Conservation (phyloP, 306 rosid genomes). For the Vachellia collinsii region DNA sequence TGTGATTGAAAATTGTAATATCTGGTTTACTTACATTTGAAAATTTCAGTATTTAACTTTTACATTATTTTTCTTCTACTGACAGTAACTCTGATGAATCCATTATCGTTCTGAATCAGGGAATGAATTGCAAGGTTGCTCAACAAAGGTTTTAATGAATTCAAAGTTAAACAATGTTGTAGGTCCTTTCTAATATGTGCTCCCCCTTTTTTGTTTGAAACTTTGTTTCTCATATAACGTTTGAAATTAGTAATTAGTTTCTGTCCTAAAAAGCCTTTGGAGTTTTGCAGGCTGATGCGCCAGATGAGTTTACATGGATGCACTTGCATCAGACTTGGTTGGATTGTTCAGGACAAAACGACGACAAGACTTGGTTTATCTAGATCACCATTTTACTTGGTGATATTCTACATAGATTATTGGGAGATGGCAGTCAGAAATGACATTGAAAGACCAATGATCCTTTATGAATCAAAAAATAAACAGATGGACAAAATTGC, state of each 20-base stretch:
- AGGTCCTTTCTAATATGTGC: constrained; percentile 1
- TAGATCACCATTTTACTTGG: constrained; percentile 39
- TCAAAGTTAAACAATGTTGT: constrained; percentile 50
- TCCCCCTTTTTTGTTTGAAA: not conserved
- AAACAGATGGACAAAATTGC: not conserved
- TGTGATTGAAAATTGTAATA: not conserved
- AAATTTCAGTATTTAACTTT: not conserved
- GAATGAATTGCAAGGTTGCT: constrained; percentile 45
- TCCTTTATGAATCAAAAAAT: not conserved
- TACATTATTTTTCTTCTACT: not conserved
- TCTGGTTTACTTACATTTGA: not conserved
- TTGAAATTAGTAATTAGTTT: constrained; percentile 14
- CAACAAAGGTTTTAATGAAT: constrained; percentile 67
- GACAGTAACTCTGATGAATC: not conserved
- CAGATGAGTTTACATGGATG: constrained; percentile 57
- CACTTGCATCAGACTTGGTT: constrained; percentile 81
- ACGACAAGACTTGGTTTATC: constrained; percentile 48
- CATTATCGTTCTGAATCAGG: constrained; percentile 47
- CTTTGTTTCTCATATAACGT: constrained; percentile 2
- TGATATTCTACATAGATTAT: not conserved
- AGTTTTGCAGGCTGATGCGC: constrained; percentile 51
- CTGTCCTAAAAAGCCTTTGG: constrained; percentile 24
- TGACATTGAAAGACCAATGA: not conserved
- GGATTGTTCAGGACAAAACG: constrained; percentile 49
- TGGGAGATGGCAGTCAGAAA: not conserved